Evolutionary conservation across 2,329 filamentous ascomycete species (phyloP).

Genomic region (Colletotrichum liriopes): DNA sequence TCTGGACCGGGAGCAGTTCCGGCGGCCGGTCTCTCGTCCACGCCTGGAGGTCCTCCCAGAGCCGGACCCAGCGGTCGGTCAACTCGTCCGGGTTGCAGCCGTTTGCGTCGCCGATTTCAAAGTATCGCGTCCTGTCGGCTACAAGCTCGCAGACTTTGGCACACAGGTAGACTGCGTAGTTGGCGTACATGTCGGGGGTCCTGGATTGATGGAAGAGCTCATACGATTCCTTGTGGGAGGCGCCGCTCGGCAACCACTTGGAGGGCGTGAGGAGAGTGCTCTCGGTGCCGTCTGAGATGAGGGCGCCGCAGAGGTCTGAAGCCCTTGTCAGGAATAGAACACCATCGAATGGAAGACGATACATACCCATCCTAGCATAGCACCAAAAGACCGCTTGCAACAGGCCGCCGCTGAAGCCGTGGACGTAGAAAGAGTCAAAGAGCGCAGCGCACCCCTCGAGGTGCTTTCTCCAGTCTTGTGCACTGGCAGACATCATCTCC

Average conservation of each 20-base stretch:
- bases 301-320: constrained; percentile 67
- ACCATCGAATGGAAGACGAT: background rate
- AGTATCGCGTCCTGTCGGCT: constrained; percentile 62
- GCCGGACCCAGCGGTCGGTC: constrained; percentile 59
- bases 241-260: constrained; percentile 63
- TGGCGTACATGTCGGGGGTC: constrained; percentile 70
- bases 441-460: constrained; percentile 72
- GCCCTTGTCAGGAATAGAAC: constrained; percentile 6
- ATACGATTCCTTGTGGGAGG: constrained; percentile 54
- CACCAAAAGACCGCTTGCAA: constrained; percentile 73
- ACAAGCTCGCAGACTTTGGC: constrained; percentile 67
- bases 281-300: constrained; percentile 69
- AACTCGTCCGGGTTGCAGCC: constrained; percentile 59
- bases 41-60: constrained; percentile 66
- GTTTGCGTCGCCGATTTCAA: constrained; percentile 63
- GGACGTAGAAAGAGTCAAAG: constrained; percentile 67
- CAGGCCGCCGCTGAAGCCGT: constrained; percentile 67
- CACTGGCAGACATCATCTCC: constrained; percentile 61
- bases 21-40: constrained; percentile 64
- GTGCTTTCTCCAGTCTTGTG: constrained; percentile 68
- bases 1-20: constrained; percentile 63
- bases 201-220: constrained; percentile 52
- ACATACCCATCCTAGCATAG: constrained; percentile 69
- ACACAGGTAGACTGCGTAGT: constrained; percentile 71
- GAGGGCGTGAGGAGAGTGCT: constrained; percentile 65